phyloP scores from a whole-genome alignment of 139 green algal genomes.

The Chlamydomonas sp. region DNA sequence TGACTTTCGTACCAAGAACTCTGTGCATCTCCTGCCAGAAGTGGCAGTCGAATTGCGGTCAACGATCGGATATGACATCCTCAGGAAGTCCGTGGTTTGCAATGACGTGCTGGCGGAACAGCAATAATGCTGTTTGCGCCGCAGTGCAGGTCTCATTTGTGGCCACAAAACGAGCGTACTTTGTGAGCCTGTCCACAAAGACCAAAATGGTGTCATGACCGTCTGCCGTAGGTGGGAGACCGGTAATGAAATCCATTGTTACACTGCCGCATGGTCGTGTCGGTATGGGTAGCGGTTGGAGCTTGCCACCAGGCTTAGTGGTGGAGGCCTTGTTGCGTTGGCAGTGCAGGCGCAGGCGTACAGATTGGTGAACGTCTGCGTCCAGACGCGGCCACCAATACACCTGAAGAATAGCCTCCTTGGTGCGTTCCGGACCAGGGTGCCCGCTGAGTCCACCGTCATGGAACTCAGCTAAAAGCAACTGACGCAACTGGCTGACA shows the following conservation, averaged over 20 bases:
- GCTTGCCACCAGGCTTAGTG: neutral
- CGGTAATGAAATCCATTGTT: neutral
- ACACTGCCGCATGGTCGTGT: neutral
- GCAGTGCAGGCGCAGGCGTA: neutral
- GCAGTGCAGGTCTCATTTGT: neutral
- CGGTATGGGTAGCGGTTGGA: too few relatives aligned
- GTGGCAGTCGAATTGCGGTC: slow-evolving; percentile 33
- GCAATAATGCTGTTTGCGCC: neutral
- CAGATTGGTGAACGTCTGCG: neutral
- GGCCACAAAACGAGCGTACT: neutral
- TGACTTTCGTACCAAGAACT: neutral
- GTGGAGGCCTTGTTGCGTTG: neutral
- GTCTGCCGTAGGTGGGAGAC: neutral
- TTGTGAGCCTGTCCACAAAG: neutral
- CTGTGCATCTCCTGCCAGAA: slow-evolving; percentile 40
- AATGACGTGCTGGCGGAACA: too few relatives aligned
- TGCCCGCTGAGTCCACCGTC: neutral
- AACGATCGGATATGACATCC: slow-evolving; percentile 53
- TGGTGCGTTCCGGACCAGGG: neutral
- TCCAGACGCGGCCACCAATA: neutral
- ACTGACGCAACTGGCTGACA: neutral
- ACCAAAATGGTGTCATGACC: neutral
- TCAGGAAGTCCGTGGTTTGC: slow-evolving; percentile 35
- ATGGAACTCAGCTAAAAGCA: neutral
- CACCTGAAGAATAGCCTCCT: neutral